A percentile compares a stretch with the other conserved stretches of the same genome.
These are phyloP conservation scores for Aureobasidium sp. DNA, from an alignment of 2,329 filamentous ascomycete species.

Conservation along the genomic window DNA sequence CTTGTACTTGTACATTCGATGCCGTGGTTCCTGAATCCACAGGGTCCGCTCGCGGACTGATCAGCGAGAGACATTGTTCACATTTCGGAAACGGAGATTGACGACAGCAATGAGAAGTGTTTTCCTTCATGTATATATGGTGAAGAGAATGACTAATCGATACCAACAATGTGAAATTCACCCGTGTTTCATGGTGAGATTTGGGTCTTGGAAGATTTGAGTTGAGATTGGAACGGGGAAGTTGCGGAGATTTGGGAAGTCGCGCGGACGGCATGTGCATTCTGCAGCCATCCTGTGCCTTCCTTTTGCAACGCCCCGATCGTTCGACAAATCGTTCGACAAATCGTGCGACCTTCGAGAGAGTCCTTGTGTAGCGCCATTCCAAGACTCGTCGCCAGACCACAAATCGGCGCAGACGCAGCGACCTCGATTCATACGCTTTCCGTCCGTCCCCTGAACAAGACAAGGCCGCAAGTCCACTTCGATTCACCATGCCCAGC, in stretches of 20 bases:
- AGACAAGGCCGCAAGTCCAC: not conserved
- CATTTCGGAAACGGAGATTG: not conserved
- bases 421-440: not conserved
- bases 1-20: not conserved
- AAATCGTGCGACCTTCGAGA: not conserved
- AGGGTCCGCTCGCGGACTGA: not conserved
- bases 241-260: slow-evolving; percentile 8
- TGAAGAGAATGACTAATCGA: not conserved
- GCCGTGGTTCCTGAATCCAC: not conserved
- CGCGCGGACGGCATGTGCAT: not conserved
- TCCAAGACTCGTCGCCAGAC: not conserved
- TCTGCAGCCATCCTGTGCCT: not conserved
- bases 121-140: not conserved
- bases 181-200: slow-evolving; percentile 3
- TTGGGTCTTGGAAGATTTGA: not conserved
- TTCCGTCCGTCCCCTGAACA: not conserved
- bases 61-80: not conserved
- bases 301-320: not conserved
- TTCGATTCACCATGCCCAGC: slow-evolving; percentile 16
- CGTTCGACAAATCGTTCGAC: slow-evolving; percentile 11
- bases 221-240: slow-evolving; percentile 10
- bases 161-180: not conserved
- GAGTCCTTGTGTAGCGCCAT: not conserved
- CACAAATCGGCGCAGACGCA: not conserved
- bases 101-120: not conserved